Conservation (phyloP, 768 basidiomycete genomes). For the Baorangia bicolor region DNA sequence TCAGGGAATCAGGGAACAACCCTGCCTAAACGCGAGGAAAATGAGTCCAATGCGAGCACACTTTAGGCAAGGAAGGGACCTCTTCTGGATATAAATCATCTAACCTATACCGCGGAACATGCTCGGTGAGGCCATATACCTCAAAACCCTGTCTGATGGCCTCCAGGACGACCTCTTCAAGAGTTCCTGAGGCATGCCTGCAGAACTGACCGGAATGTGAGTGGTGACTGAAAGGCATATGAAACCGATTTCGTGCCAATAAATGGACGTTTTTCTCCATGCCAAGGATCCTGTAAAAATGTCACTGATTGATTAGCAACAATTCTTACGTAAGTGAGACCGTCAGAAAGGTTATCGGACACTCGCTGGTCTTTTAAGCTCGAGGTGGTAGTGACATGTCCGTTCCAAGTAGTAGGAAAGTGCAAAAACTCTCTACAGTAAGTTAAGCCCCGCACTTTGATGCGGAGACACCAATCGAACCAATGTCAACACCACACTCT, state of each 20-base stretch:
- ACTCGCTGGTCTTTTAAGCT: no score
- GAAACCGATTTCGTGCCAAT: not conserved
- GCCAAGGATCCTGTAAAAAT: slow-evolving; percentile 5
- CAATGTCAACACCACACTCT: slow-evolving; percentile 7
- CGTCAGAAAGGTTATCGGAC: not conserved
- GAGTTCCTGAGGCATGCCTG: slow-evolving; percentile 76
- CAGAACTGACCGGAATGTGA: slow-evolving; percentile 95
- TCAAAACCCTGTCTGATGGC: slow-evolving; percentile 79
- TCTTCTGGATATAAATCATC: slow-evolving; percentile 95
- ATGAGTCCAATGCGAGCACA: slow-evolving; percentile 11
- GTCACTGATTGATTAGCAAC: not conserved
- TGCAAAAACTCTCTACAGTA: not conserved
- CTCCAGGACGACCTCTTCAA: slow-evolving; percentile 79
- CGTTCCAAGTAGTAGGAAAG: not conserved
- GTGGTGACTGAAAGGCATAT: slow-evolving; percentile 76
- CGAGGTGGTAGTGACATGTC: not conserved
- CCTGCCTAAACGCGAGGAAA: slow-evolving; percentile 45
- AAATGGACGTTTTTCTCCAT: not conserved
- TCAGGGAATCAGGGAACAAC: slow-evolving; percentile 41
- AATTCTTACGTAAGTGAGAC: slow-evolving; percentile 18
- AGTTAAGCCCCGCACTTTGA: slow-evolving; percentile 26
- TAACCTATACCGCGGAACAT: slow-evolving; percentile 82
- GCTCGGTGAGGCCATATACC: slow-evolving; percentile 87
- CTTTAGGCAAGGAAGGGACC: slow-evolving; percentile 43
- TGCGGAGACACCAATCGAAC: slow-evolving; percentile 14